A percentile compares a stretch with the other conserved stretches of the same genome.
These are phyloP conservation scores for Diplocarpon mali DNA, from an alignment of 2,329 filamentous ascomycete genomes.

Conservation along the genomic window DNA sequence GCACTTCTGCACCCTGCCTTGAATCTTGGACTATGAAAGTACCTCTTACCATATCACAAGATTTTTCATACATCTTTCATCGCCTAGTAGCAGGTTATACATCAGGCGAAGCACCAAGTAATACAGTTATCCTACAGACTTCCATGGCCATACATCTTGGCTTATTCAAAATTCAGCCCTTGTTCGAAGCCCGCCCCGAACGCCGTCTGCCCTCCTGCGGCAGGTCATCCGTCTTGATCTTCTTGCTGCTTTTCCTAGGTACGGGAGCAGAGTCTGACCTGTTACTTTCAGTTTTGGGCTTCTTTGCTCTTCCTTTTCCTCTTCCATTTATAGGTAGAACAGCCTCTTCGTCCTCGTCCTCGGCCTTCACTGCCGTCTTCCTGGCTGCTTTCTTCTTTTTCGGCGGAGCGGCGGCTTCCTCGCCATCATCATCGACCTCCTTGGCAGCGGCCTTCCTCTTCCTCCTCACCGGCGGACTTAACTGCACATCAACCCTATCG, in stretches of 20 bases:
- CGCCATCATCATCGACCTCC: neutral
- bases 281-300: neutral
- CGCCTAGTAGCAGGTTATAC: no score
- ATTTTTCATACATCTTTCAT: no score
- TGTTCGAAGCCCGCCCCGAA: conserved; percentile 7
- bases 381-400: neutral
- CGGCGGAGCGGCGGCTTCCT: neutral
- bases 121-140: no score
- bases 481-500: neutral
- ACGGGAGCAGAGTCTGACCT: neutral
- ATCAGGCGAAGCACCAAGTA: no score
- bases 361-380: neutral
- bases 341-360: neutral
- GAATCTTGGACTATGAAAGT: no score
- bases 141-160: no score
- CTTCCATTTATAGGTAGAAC: neutral
- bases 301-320: conserved; percentile 1
- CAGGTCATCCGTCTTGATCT: neutral
- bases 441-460: neutral
- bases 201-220: conserved; percentile 6
- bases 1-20: no score
- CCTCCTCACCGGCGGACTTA: neutral
- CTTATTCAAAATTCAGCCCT: no score
- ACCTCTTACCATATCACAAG: no score
- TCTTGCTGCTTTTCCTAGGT: conserved; percentile 3